phyloP scores from a whole-genome alignment of 768 basidiomycete genomes.

The Crepidotus variabilis region DNA sequence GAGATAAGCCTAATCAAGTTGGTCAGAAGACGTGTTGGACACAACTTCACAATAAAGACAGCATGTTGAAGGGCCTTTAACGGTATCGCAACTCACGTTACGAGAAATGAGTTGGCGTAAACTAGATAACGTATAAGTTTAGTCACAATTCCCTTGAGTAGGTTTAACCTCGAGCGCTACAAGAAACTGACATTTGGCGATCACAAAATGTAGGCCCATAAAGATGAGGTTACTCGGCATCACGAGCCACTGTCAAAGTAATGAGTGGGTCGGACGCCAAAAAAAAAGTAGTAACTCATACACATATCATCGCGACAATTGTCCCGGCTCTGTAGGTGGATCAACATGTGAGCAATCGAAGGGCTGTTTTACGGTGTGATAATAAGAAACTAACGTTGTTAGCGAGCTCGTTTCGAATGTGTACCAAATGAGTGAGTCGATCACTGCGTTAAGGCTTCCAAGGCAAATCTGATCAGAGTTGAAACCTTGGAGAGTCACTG shows the following conservation, averaged over 20 bases:
- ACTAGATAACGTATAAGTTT: slow-evolving; percentile 23
- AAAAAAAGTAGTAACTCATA: slow-evolving; percentile 18
- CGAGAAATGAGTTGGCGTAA: slow-evolving; percentile 37
- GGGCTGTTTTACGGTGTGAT: not conserved
- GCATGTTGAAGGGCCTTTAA: not conserved
- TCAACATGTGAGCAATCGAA: not conserved
- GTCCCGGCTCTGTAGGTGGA: slow-evolving; percentile 33
- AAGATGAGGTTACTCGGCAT: slow-evolving; percentile 43
- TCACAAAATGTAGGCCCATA: slow-evolving; percentile 47
- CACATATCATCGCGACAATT: slow-evolving; percentile 45
- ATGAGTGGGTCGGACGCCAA: not conserved
- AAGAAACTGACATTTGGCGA: slow-evolving; percentile 34
- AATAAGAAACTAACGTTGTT: slow-evolving; percentile 34
- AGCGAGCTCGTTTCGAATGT: slow-evolving; percentile 50
- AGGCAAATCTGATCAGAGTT: not conserved
- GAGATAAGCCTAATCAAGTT: slow-evolving; percentile 3
- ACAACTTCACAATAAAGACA: slow-evolving; percentile 1
- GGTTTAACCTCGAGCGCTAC: not conserved
- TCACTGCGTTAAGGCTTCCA: slow-evolving; percentile 39
- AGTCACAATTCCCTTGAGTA: not conserved
- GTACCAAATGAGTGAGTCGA: slow-evolving; percentile 45
- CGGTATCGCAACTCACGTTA: slow-evolving; percentile 13
- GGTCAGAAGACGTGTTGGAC: not conserved
- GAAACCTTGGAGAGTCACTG: not conserved
- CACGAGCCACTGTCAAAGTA: slow-evolving; percentile 36